phyloP scores from a whole-genome alignment of 345 rosid genomes.

The Arabis alpina region DNA sequence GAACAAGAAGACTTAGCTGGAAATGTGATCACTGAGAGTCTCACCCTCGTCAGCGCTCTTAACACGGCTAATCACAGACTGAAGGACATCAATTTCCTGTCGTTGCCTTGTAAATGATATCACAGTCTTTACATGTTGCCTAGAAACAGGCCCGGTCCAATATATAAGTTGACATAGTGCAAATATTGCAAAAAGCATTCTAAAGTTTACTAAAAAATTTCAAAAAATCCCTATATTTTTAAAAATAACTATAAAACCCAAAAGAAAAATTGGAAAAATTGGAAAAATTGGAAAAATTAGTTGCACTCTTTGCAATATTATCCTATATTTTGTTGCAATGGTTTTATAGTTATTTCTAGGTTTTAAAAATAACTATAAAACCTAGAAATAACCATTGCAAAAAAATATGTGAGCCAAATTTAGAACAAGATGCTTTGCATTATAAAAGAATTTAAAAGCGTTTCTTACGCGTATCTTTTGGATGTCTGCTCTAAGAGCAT shows the following conservation, averaged over 20 bases:
- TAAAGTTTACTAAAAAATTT: too few species aligned
- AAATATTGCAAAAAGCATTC: too few species aligned
- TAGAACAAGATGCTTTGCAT: constrained; percentile 28
- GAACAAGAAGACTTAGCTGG: constrained; percentile 21
- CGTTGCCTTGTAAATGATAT: constrained; percentile 55
- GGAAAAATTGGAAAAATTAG: too few species aligned
- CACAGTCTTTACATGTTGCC: constrained; percentile 53
- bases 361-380: too few species aligned
- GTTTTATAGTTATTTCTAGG: too few species aligned
- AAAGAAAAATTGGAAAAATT: too few species aligned
- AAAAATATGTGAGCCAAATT: constrained; percentile 27
- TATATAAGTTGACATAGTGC: too few species aligned
- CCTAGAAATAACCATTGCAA: constrained; percentile 33
- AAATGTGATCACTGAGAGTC: constrained; percentile 22
- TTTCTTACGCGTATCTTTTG: constrained; percentile 54
- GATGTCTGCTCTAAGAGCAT: constrained; percentile 60
- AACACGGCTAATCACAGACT: constrained; percentile 52
- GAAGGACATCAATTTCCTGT: constrained; percentile 71
- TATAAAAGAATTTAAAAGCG: constrained; percentile 14
- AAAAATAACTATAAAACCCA: too few species aligned
- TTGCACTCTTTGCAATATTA: too few species aligned
- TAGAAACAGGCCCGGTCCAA: too few species aligned
- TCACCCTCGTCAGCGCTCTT: constrained; percentile 64
- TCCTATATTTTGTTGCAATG: too few species aligned
- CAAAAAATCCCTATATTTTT: too few species aligned